Evolutionary conservation across 129 eudicot species (phyloP), one percentile per base, ranked within the genome.

Genomic region (Tagetes patula): DNA sequence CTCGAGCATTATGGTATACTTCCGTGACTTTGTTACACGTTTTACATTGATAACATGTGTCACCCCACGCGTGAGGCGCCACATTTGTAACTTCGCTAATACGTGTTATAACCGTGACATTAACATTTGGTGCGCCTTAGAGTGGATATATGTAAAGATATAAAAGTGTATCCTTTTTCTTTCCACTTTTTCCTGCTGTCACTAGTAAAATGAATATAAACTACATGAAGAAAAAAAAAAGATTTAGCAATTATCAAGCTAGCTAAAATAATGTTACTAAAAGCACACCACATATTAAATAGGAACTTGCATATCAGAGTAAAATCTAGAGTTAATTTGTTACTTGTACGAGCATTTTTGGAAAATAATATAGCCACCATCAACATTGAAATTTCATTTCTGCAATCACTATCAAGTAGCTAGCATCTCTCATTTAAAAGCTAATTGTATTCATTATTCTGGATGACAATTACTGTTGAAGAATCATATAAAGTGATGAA

Each of bases 401-500:
- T 47, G 74, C 62, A 55, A 69, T 79, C 83, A 48, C 55, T 66
- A 33, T 73, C 75, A n/a, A 48, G 27, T 20, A 20, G 27, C 63
- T 47, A 74, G 79, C 74, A 73, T 80, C 83, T 60, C 20, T 38
- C 13, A 45, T 47, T 73, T 67, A 40, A 40, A 68, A 48, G 65
- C 10, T 13, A 20, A 20, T 20, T 68, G 3, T 69, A 30, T 50
- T 80, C 38, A 50, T 20, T 68, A 69, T 74, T 80, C 75, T 60
- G 72, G 80, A 74, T 80, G 80, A 68, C 48, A 75, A 41, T 60
- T 39, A 74, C 73, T 50, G 63, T 69, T 69, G 55, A 75, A 75
- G 84, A 80, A 80, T 69, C 76, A 54, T 41, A 61, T 69, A 69
- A 61, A 75, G 77, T 75, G 56, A 42, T 74, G 49, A 27, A 60